These are phyloP conservation scores for Populus hybrid DNA, from an alignment of 441 rosid genomes.

Conservation along the genomic window DNA sequence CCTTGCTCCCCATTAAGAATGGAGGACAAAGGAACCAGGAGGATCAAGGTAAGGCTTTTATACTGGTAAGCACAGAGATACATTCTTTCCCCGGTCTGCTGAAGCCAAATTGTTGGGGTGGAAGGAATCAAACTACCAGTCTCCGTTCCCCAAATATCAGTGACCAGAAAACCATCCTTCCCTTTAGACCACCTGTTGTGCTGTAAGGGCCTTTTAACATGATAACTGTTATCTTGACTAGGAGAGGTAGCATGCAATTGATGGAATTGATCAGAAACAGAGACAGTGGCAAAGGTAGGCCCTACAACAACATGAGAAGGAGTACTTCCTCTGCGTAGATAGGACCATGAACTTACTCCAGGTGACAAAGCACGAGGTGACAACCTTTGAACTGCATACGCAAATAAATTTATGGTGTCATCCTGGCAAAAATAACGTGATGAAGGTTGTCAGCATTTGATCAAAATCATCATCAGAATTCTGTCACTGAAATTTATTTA, in stretches of 20 bases:
- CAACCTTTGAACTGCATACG: constrained; percentile 74
- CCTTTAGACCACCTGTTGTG: constrained; percentile 39
- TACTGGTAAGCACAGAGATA: too few species aligned
- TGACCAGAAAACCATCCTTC: too few species aligned
- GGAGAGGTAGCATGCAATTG: constrained; percentile 36
- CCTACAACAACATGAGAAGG: constrained; percentile 41
- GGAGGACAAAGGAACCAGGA: too few species aligned
- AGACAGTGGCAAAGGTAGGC: constrained; percentile 29
- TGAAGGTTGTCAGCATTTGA: constrained; percentile 22
- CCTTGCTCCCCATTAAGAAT: too few species aligned
- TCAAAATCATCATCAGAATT: constrained; percentile 9
- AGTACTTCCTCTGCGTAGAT: too few species aligned
- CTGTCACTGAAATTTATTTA: constrained; percentile 7
- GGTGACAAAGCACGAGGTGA: constrained; percentile 60
- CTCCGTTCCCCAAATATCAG: too few species aligned
- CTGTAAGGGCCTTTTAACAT: constrained; percentile 71
- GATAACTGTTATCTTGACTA: constrained; percentile 36
- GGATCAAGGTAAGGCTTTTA: too few species aligned
- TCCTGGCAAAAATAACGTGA: constrained; percentile 51
- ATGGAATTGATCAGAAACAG: constrained; percentile 43
- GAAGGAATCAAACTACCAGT: too few species aligned
- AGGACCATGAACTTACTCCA: constrained; percentile 19
- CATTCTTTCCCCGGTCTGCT: too few species aligned
- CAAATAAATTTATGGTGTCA: constrained; percentile 75
- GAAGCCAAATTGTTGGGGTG: too few species aligned